Evolutionary conservation across 169 alveolate species (phyloP), one percentile per base, ranked within the genome.

Genomic region (Plasmodium knowlesi): DNA sequence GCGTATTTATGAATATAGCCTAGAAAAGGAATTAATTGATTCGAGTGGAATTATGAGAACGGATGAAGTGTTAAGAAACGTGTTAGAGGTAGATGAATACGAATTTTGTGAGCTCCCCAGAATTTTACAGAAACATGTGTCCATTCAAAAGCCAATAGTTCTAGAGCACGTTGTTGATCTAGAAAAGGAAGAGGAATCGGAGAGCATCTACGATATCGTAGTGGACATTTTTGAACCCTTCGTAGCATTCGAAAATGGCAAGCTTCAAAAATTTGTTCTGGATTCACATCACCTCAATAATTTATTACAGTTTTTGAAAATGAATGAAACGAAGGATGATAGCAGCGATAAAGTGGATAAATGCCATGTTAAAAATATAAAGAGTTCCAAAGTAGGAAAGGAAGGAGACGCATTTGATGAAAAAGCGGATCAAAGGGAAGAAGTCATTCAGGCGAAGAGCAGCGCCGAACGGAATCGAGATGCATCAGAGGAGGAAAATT

Each of bases 41-140:
- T 76, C 80, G 19, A 78, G 22, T 67, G 71, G 70, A 70, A 71
- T 37, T 34, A 88, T 88, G 89, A 78, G 50, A 88, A 88, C 94
- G 43, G 94, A 88, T 88, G 94, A 88, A 61, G 89, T 61, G 37
- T 78, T 88, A 88, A 88, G 72, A 88, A 67, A 32, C 30, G 82
- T 88, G 82, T 88, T 88, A 79, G 90, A 50, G 74, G 94, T 88
- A 61, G 94, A 88, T 34, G 94, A 88, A 88, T 88, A 79, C 72
- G 89, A 88, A 80, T 79, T 88, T 79, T 78, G 83, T 25, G 94
- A 88, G 19, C 50, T 88, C 30, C 94, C 94, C 10, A 88, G 82
- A 39, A 84, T 88, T 88, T 79, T 88, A 50, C 84, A 88, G 54
- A 88, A 88, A 43, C 88, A 88, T 43, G 28, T 88, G n/a, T 54